Percentiles rank a stretch among this genome's conserved stretches.
Conservation (phyloP, 169 alveolate species). For the Cryptosporidium ubiquitum region DNA sequence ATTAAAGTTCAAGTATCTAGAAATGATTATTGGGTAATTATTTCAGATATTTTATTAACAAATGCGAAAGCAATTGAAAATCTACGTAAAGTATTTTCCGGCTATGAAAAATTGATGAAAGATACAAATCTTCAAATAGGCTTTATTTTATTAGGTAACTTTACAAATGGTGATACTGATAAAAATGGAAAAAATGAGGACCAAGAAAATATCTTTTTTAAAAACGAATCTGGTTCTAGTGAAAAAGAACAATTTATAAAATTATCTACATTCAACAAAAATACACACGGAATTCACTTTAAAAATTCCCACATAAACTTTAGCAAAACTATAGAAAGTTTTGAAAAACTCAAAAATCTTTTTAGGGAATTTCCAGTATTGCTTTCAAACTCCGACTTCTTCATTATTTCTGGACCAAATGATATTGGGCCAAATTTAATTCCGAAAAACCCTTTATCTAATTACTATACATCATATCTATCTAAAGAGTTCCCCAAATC, state of each 20-base stretch:
- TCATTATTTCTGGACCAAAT: constrained; percentile 55
- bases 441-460: constrained; percentile 39
- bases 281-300: neutral
- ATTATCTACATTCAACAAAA: neutral
- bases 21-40: constrained; percentile 43
- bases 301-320: neutral
- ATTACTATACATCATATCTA: constrained; percentile 45
- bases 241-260: neutral
- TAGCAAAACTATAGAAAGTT: constrained; percentile 15
- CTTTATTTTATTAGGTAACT: constrained; percentile 47
- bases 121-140: constrained; percentile 3
- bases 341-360: neutral
- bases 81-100: constrained; percentile 45
- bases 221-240: neutral
- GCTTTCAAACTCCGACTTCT: constrained; percentile 3
- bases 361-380: constrained; percentile 21
- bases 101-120: constrained; percentile 24
- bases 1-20: neutral
- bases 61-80: neutral
- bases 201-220: neutral
- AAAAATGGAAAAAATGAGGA: neutral
- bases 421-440: constrained; percentile 68
- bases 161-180: neutral
- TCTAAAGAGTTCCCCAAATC: neutral
- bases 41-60: constrained; percentile 44